These are phyloP conservation scores for Lathyrus aphaca DNA, from an alignment of 306 rosid genomes.

Conservation along the genomic window DNA sequence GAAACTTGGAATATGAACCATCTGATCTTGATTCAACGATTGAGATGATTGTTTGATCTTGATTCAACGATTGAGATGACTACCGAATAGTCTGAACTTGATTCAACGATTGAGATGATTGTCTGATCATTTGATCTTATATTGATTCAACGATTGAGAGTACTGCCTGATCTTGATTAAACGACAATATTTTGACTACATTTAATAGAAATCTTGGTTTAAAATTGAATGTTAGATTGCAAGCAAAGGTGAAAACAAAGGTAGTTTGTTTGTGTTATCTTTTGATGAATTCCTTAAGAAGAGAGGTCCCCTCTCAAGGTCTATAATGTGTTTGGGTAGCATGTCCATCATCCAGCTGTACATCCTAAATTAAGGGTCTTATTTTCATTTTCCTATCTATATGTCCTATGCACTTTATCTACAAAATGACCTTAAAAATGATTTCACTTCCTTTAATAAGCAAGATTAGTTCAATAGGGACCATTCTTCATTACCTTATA, in stretches of 20 bases:
- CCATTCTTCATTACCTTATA: constrained; percentile 35
- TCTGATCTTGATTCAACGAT: background rate
- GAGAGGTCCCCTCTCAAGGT: constrained; percentile 42
- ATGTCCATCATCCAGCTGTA: constrained; percentile 45
- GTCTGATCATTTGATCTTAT: too few species aligned
- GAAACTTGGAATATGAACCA: background rate
- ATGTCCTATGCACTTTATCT: constrained; percentile 30
- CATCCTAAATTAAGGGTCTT: constrained; percentile 40
- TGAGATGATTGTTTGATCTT: background rate
- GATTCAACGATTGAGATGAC: background rate
- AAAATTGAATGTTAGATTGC: constrained; percentile 23
- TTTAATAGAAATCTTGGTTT: constrained; percentile 15
- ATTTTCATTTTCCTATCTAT: constrained; percentile 34
- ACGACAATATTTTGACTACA: background rate
- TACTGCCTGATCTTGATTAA: too few species aligned
- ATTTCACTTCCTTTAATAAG: constrained; percentile 29
- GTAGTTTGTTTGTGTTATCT: background rate
- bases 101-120: too few species aligned
- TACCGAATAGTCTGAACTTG: too few species aligned
- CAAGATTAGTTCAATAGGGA: constrained; percentile 39
- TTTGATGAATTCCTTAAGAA: constrained; percentile 29
- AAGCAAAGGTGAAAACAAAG: constrained; percentile 42
- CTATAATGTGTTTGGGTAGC: constrained; percentile 34
- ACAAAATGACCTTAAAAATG: constrained; percentile 35
- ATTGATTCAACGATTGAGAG: background rate